A percentile compares a stretch with the other conserved stretches of the same genome.
phyloP scores from a whole-genome alignment of 192 early-diverging fungal species.

The Chytriomyces confervae region DNA sequence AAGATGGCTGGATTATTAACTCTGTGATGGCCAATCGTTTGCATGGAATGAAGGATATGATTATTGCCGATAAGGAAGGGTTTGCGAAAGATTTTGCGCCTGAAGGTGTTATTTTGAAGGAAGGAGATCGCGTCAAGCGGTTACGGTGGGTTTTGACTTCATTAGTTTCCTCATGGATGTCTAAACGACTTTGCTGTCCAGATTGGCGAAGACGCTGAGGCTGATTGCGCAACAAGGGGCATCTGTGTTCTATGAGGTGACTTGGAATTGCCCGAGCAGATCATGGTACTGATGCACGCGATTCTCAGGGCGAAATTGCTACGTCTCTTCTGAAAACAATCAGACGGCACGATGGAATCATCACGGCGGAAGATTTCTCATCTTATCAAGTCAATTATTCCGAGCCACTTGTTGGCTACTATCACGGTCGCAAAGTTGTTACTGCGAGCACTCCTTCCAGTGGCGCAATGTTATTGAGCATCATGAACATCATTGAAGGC shows the following conservation, averaged over 20 bases:
- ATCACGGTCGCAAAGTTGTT: constrained; percentile 78
- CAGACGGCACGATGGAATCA: constrained; percentile 72
- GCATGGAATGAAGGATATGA: constrained; percentile 12
- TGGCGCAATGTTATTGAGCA: constrained; percentile 80
- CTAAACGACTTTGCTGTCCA: background rate
- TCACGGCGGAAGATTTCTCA: constrained; percentile 76
- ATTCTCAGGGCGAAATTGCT: constrained; percentile 58
- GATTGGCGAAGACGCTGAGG: constrained; percentile 41
- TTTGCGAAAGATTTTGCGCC: constrained; percentile 68
- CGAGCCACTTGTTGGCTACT: constrained; percentile 60
- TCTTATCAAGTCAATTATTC: constrained; percentile 58
- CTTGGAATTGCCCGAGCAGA: constrained; percentile 55
- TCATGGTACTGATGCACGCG: constrained; percentile 33
- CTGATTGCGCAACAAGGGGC: constrained; percentile 47
- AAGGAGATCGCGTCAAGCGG: constrained; percentile 65
- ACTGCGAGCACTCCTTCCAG: constrained; percentile 79
- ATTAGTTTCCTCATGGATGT: too few relatives aligned
- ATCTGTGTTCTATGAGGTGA: constrained; percentile 53
- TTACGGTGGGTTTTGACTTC: background rate
- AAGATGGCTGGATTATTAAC: constrained; percentile 75
- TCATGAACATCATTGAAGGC: constrained; percentile 88
- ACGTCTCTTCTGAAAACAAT: constrained; percentile 70
- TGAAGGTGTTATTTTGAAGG: constrained; percentile 66
- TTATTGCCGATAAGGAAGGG: constrained; percentile 16
- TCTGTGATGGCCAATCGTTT: constrained; percentile 54